Evolutionary conservation across 2,329 filamentous ascomycete genomes (phyloP).

Genomic region (Fusarium praegraminearum): DNA sequence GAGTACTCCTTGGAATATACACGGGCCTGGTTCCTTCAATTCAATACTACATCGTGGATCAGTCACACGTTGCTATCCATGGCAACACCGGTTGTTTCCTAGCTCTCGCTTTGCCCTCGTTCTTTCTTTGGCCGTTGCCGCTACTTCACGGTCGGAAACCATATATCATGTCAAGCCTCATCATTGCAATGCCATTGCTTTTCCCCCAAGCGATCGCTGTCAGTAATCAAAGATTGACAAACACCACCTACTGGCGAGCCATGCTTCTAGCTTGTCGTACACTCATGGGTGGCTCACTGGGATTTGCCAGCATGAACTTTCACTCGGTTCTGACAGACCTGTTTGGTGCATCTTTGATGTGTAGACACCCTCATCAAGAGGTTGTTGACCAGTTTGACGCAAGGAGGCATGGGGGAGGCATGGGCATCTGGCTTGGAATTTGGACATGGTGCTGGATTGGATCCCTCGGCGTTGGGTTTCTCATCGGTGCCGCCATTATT

Average conservation of each 20-base stretch:
- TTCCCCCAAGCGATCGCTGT: slow-evolving; percentile 81
- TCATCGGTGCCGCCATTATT: slow-evolving; percentile 78
- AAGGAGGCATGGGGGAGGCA: slow-evolving; percentile 79
- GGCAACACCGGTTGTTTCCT: slow-evolving; percentile 81
- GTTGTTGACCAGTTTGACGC: slow-evolving; percentile 75
- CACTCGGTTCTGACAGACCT: slow-evolving; percentile 78
- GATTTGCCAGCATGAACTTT: slow-evolving; percentile 83
- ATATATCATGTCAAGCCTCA: slow-evolving; percentile 77
- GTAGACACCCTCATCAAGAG: slow-evolving; percentile 78
- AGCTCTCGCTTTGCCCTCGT: slow-evolving; percentile 76
- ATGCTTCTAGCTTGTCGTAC: slow-evolving; percentile 73
- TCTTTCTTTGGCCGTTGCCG: slow-evolving; percentile 79
- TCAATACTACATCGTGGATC: slow-evolving; percentile 80
- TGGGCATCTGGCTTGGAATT: slow-evolving; percentile 82
- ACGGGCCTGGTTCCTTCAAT: slow-evolving; percentile 83
- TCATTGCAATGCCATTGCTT: slow-evolving; percentile 76
- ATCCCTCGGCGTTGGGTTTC: slow-evolving; percentile 77
- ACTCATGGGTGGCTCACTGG: slow-evolving; percentile 75
- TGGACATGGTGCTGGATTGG: slow-evolving; percentile 84
- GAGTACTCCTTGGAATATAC: slow-evolving; percentile 79
- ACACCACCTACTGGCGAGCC: slow-evolving; percentile 66
- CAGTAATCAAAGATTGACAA: slow-evolving; percentile 66
- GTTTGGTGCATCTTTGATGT: slow-evolving; percentile 81
- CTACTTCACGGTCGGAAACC: slow-evolving; percentile 81
- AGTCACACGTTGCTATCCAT: slow-evolving; percentile 74